Evolutionary conservation across 2,329 filamentous ascomycete species (phyloP).

Genomic region (Cryphonectria nitschkei): DNA sequence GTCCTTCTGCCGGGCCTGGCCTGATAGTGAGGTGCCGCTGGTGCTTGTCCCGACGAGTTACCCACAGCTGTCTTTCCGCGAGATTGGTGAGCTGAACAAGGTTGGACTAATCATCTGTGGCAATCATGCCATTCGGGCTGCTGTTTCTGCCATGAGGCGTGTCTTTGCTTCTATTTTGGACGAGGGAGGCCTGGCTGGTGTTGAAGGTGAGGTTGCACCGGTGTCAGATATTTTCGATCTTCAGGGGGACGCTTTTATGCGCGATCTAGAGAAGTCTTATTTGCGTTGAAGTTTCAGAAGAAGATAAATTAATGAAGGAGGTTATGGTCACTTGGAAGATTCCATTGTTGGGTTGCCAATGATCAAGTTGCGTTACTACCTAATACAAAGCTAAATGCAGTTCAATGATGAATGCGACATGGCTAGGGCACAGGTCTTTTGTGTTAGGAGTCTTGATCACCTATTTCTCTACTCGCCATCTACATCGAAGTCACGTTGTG

Average conservation of each 20-base stretch:
- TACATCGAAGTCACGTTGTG: too few species aligned
- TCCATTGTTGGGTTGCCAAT: background rate
- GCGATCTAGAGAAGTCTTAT: conserved; percentile 13
- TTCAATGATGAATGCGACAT: too few species aligned
- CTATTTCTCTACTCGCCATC: too few species aligned
- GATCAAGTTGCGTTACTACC: background rate
- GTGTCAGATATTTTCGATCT: conserved; percentile 4
- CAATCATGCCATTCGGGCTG: conserved; percentile 6
- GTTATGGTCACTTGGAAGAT: background rate
- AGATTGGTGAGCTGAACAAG: conserved; percentile 8
- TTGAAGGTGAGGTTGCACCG: background rate
- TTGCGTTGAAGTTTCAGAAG: background rate
- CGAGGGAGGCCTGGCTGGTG: conserved; percentile 4
- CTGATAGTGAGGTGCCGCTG: background rate
- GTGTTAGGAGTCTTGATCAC: too few species aligned
- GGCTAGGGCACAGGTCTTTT: too few species aligned
- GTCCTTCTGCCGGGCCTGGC: conserved; percentile 8
- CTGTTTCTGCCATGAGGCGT: background rate
- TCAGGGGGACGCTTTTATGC: conserved; percentile 5
- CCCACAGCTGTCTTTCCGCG: background rate
- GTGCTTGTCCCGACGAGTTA: conserved; percentile 9
- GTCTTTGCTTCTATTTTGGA: background rate
- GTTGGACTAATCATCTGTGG: conserved; percentile 8
- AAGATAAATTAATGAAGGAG: background rate
- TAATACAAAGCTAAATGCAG: too few species aligned